Evolutionary conservation across 2,329 filamentous ascomycete species (phyloP), one percentile per base, ranked within the genome.

Genomic region (Thyridium curvatum): DNA sequence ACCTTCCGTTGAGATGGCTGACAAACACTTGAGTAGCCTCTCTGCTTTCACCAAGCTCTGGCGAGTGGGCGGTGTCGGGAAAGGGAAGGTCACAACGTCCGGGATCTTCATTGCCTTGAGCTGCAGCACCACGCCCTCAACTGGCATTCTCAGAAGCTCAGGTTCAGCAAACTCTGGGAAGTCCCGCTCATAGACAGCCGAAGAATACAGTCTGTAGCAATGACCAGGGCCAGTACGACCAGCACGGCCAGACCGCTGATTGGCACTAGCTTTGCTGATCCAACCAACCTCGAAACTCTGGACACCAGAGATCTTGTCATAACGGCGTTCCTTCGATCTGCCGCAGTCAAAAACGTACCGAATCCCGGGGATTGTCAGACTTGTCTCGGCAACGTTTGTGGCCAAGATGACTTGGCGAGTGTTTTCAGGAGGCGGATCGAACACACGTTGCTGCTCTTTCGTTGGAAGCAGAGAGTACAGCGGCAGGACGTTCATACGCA

Each of bases 231-330:
- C 91, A 4, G 91, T 98, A 71, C 93, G 83, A 46, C 94, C 93
- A 41, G 93, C 93, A 73, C 93, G 87, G 64, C 93, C 93, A 42
- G 88, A 81, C 58, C 93, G 78, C 62, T 98, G 93, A 48, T 82
- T 86, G 8, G 93, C 91, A 58, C 88, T 94, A 18, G 93, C 93
- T 65, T 98, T 97, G 66, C 90, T 96, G 57, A 97, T 94, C 88
- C 91, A 98, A 31, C 85, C 84, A 38, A 98, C 79, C 52, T 95
- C 86, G 56, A 95, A 98, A 54, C 85, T 95, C 58, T 98, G 93
- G 1, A 98, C 91, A 4, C 91, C 91, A 8, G 86, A 96, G 10
- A 78, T 67, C n/a, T 79, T 74, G 56, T 97, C 86, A 53, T 93
- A 97, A 41, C 83, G 85, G 46, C 91, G 84, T 59, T 96, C 90